phyloP scores from a whole-genome alignment of 2,329 filamentous ascomycete species.

The Calonectria pseudoreteaudii region DNA sequence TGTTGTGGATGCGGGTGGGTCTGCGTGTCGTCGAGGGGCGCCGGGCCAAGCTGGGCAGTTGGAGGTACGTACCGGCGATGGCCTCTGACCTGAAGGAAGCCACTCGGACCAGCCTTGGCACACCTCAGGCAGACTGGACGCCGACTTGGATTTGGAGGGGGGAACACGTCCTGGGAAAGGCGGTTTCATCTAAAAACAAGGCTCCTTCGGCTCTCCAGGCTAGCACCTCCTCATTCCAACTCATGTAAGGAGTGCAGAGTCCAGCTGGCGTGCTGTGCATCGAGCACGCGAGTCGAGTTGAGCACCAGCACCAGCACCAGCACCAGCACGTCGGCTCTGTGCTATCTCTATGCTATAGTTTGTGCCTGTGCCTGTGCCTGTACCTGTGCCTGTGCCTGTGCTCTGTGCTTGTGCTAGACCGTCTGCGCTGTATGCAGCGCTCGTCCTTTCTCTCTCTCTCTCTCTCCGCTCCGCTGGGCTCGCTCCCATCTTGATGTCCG shows the following conservation, averaged over 20 bases:
- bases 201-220: neutral
- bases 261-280: slow-evolving; percentile 2
- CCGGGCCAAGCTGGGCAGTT: neutral
- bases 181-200: slow-evolving; percentile 28
- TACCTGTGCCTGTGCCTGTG: neutral
- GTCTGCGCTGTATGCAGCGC: neutral
- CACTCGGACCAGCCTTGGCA: slow-evolving; percentile 20
- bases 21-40: slow-evolving; percentile 1
- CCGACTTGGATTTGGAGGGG: neutral
- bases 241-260: neutral
- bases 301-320: too few relatives aligned
- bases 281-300: neutral
- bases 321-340: neutral
- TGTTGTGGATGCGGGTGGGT: slow-evolving; percentile 4
- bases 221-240: slow-evolving; percentile 22
- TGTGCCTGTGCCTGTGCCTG: neutral
- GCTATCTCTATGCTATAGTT: neutral
- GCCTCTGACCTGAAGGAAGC: slow-evolving; percentile 20
- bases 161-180: neutral
- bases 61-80: slow-evolving; percentile 16
- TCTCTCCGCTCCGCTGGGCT: neutral
- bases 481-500: slow-evolving; percentile 6
- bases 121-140: neutral
- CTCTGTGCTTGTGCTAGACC: neutral
- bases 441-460: neutral